Evolutionary conservation across 805 yeast genomes (phyloP).

Genomic region (Starmerella vaccinii): DNA sequence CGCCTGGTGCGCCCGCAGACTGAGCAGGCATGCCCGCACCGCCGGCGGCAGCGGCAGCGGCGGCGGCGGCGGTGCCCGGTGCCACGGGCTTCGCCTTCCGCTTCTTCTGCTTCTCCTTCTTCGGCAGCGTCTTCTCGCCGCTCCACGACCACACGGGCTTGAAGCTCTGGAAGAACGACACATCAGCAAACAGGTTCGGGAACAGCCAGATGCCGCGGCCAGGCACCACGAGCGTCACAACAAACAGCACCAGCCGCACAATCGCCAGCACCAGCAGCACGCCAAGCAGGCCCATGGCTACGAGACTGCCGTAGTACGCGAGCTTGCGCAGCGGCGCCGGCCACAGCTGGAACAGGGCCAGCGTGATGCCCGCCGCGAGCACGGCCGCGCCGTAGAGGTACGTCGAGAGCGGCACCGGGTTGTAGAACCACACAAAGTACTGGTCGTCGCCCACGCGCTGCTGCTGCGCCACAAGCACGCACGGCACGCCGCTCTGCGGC

Average conservation of each 20-base stretch:
- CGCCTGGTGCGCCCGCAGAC: not conserved
- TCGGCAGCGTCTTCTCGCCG: constrained; percentile 32
- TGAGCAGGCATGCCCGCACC: not conserved
- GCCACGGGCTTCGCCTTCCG: constrained; percentile 10
- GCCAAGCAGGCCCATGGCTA: constrained; percentile 59
- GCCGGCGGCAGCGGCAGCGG: not conserved
- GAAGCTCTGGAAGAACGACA: constrained; percentile 87
- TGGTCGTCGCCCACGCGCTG: constrained; percentile 35
- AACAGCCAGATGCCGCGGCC: constrained; percentile 87
- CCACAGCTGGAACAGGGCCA: constrained; percentile 88
- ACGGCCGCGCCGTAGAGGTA: constrained; percentile 35
- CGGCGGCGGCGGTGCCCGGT: constrained; percentile 7
- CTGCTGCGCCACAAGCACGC: constrained; percentile 31
- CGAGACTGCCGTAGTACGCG: constrained; percentile 83
- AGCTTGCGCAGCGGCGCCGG: constrained; percentile 80
- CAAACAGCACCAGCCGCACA: constrained; percentile 60
- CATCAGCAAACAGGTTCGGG: constrained; percentile 92
- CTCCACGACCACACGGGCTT: constrained; percentile 83
- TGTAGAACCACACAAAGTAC: constrained; percentile 78
- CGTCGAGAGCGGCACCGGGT: constrained; percentile 58
- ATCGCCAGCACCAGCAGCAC: constrained; percentile 69
- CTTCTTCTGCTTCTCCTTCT: constrained; percentile 23
- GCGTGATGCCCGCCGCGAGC: constrained; percentile 54
- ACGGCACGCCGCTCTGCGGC: constrained; percentile 49
- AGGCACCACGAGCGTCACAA: constrained; percentile 45